Conservation (phyloP, 768 basidiomycete species). For the Boletus rex-veris region DNA sequence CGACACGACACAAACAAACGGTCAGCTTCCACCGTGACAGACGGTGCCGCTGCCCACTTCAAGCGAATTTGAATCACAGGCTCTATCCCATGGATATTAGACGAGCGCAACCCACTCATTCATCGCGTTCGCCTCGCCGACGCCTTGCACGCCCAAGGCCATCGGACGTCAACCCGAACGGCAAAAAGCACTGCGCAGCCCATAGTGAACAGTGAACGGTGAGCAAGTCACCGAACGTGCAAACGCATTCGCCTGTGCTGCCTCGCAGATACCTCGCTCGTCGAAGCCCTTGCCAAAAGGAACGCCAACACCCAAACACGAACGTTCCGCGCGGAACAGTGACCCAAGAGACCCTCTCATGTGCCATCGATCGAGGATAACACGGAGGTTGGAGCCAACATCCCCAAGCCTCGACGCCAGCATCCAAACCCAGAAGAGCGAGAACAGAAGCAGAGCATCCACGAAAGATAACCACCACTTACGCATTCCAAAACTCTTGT, state of each 20-base stretch:
- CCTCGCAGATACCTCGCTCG: constrained; percentile 19
- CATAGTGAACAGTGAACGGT: constrained; percentile 2
- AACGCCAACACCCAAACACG: constrained; percentile 2
- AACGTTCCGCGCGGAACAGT: constrained; percentile 9
- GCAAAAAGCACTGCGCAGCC: too few species aligned
- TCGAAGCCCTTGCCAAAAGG: constrained; percentile 8
- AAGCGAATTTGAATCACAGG: constrained; percentile 4
- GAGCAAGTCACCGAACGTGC: constrained; percentile 14
- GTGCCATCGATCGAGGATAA: constrained; percentile 12
- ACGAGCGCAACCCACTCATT: constrained; percentile 10
- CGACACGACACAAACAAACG: too few species aligned
- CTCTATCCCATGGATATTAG: too few species aligned
- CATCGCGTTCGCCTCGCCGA: constrained; percentile 18
- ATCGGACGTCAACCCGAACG: too few species aligned
- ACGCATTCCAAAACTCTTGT: constrained; percentile 64
- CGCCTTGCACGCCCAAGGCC: constrained; percentile 6
- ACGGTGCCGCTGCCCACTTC: not conserved
- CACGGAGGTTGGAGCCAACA: too few species aligned
- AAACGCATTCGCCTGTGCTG: constrained; percentile 3
- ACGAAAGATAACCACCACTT: too few species aligned
- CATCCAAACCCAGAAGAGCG: not conserved
- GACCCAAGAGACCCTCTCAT: constrained; percentile 12
- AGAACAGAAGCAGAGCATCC: not conserved
- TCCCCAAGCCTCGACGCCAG: too few species aligned
- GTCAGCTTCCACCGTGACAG: too few species aligned